phyloP scores from a whole-genome alignment of 495 filamentous ascomycete species.

The Sporormia fimetaria region DNA sequence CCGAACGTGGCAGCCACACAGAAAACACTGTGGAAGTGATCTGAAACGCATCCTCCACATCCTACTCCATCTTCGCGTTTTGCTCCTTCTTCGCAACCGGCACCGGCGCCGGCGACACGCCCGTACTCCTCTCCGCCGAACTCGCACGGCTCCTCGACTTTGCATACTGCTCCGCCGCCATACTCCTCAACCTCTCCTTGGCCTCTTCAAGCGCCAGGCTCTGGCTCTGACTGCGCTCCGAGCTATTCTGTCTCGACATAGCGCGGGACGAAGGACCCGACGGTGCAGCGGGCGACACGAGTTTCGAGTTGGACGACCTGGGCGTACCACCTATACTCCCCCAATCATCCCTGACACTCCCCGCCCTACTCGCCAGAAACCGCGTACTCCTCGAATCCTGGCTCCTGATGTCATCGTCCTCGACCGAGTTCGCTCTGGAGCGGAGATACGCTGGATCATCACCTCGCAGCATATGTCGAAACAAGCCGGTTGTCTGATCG shows the following conservation, averaged over 20 bases:
- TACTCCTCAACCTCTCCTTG: conserved; percentile 1
- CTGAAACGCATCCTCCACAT: too few species aligned
- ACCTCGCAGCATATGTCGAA: conserved; percentile 25
- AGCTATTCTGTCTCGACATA: conserved; percentile 3
- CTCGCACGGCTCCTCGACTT: too few species aligned
- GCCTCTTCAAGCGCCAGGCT: conserved; percentile 10
- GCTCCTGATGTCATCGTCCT: background rate
- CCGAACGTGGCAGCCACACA: too few species aligned
- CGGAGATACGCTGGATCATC: conserved; percentile 24
- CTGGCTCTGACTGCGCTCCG: conserved; percentile 1
- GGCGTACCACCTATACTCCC: conserved; percentile 6
- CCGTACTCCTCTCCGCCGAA: too few species aligned
- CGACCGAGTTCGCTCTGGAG: conserved; percentile 10
- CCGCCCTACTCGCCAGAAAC: conserved; percentile 1
- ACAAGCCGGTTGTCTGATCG: conserved; percentile 11
- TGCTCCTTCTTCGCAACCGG: too few species aligned
- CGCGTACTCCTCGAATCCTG: conserved; percentile 14
- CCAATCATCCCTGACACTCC: conserved; percentile 6
- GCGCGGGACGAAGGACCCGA: background rate
- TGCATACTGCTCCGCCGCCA: conserved; percentile 11
- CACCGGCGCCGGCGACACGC: too few species aligned
- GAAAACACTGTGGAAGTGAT: too few species aligned
- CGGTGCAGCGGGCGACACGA: background rate
- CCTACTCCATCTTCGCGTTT: too few species aligned
- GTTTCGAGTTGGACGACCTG: conserved; percentile 2